Evolutionary conservation across 805 yeast genomes (phyloP), one percentile per base, ranked within the genome.

Genomic region (Candida bentonensis): DNA sequence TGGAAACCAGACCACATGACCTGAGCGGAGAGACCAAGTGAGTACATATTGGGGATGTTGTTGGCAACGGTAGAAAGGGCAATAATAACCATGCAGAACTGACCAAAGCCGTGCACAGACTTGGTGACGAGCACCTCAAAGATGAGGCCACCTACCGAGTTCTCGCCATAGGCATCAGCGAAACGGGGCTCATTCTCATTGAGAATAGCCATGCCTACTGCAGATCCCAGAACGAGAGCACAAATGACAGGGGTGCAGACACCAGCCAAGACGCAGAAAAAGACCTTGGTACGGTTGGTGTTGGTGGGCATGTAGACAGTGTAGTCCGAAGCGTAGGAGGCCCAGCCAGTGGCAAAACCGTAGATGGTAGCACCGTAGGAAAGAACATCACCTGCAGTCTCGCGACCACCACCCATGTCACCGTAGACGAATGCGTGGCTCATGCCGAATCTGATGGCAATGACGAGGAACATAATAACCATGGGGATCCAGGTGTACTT

Each of bases 291-390:
- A 39, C 75, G 66, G 62, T 72, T 73, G 50, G 79, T 76, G 56
- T 74, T 70, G 54, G 73, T 68, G 52, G 82, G 84, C 74, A 82
- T 85, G 67, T 85, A 88, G 39, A 81, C 86, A 42, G 95, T 85
- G 66, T 87, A 88, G 66, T 87, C 96, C 43, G 94, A 77, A 22
- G 96, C 92, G 54, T 79, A 85, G 17, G 95, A 79, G 46, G 94
- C 76, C 96, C 96, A 87, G 50, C 96, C 96, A 44, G 95, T 75
- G 42, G 95, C 94, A 57, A 80, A 87, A 50, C 96, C 96, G 55
- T 75, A 87, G 50, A 82, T 62, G 39, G 92, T 65, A 61, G 87
- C 79, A 59, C 95, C 95, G 53, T 81, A 85, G 20, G 89, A 76
- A 46, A 87, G 67, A 17, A 84, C 87, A 55, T 62, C 55, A 50